Conservation (phyloP, 306 rosid species). For the Glycyrrhiza uralensis region DNA sequence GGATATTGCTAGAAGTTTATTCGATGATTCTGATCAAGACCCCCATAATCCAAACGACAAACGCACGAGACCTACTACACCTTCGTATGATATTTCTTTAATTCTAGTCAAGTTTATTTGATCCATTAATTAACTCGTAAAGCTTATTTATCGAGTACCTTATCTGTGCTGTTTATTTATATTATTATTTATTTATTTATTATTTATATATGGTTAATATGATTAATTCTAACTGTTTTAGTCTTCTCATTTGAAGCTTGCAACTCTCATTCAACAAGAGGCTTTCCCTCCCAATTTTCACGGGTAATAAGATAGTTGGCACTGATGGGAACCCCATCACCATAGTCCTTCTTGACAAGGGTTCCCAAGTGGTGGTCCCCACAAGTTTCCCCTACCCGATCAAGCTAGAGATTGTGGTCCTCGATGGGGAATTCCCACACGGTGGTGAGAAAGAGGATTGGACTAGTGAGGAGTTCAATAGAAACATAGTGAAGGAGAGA, state of each 20-base stretch:
- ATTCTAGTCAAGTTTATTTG: too few relatives aligned
- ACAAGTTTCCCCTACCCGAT: conserved; percentile 37
- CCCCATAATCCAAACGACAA: conserved; percentile 39
- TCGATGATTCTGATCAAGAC: conserved; percentile 41
- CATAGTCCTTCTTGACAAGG: conserved; percentile 44
- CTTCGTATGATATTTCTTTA: conserved; percentile 55
- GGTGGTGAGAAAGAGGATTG: conserved; percentile 39
- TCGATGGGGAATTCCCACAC: conserved; percentile 75
- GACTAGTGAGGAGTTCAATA: conserved; percentile 56
- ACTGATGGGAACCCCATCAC: conserved; percentile 43
- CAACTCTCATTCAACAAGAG: conserved; percentile 44
- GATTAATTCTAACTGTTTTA: too few relatives aligned
- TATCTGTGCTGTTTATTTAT: too few relatives aligned
- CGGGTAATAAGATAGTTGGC: conserved; percentile 54
- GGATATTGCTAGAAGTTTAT: conserved; percentile 61
- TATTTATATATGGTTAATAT: too few relatives aligned
- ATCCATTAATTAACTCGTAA: too few relatives aligned
- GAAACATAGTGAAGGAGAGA: conserved; percentile 59
- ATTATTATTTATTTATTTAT: too few relatives aligned
- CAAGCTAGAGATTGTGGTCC: conserved; percentile 69
- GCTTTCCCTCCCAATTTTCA: conserved; percentile 57
- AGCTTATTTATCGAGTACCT: too few relatives aligned
- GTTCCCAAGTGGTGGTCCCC: conserved; percentile 19
- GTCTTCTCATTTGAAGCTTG: too few relatives aligned
- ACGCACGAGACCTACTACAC: conserved; percentile 36